These are phyloP conservation scores for Phyllosticta citriasiana DNA, from an alignment of 2,329 filamentous ascomycete species.

Conservation along the genomic window DNA sequence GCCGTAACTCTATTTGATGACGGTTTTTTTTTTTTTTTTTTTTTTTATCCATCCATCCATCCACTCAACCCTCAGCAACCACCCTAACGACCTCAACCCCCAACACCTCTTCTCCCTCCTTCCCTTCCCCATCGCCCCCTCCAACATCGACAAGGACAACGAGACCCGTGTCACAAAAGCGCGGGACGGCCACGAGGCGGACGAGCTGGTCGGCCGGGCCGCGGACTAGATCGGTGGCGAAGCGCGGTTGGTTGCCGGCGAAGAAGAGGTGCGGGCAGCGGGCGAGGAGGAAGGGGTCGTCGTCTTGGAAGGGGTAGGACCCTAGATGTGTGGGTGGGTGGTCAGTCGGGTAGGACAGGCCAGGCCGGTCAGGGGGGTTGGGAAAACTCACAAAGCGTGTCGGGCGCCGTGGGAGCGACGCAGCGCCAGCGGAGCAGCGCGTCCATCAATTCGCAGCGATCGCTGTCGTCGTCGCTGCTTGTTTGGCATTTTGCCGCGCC, in stretches of 20 bases:
- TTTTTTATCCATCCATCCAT: background rate
- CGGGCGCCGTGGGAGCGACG: slow-evolving; percentile 84
- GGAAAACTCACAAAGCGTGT: slow-evolving; percentile 72
- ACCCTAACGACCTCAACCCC: background rate
- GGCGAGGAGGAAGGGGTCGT: slow-evolving; percentile 81
- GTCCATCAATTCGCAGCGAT: slow-evolving; percentile 83
- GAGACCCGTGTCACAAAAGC: slow-evolving; percentile 67
- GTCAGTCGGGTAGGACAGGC: background rate
- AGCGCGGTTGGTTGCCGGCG: slow-evolving; percentile 72
- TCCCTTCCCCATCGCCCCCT: slow-evolving; percentile 57
- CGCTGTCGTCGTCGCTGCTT: slow-evolving; percentile 20
- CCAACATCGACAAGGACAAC: slow-evolving; percentile 78
- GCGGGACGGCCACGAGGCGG: slow-evolving; percentile 72
- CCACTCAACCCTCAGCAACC: slow-evolving; percentile 17
- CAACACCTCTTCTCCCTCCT: slow-evolving; percentile 61
- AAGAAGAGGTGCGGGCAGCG: slow-evolving; percentile 86
- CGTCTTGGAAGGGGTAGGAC: slow-evolving; percentile 92
- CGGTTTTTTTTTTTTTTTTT: no score
- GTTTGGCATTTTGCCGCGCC: slow-evolving; percentile 29
- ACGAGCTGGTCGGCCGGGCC: slow-evolving; percentile 58
- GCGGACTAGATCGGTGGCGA: slow-evolving; percentile 60
- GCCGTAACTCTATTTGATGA: no score
- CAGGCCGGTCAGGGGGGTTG: background rate
- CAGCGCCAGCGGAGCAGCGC: slow-evolving; percentile 87
- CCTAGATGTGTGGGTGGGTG: slow-evolving; percentile 39